Conservation (phyloP, 2,329 filamentous ascomycete genomes). For the Hawksworthiomyces lignivorus region DNA sequence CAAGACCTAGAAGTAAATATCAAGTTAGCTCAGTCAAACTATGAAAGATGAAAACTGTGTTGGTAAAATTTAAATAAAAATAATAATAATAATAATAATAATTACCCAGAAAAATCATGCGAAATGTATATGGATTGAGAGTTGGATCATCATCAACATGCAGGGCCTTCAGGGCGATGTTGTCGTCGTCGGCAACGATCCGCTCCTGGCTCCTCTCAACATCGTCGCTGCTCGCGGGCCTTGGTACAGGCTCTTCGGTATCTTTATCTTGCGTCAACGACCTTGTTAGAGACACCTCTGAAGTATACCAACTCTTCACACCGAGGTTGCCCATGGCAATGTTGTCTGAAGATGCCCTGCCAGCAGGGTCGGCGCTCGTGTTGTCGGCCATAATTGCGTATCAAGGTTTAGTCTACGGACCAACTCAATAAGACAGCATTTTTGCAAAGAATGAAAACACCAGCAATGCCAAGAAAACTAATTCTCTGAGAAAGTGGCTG, state of each 20-base stretch:
- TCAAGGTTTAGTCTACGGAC: too few relatives aligned
- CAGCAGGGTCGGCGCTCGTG: not conserved
- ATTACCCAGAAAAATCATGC: constrained; percentile 13
- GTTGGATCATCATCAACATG: constrained; percentile 17
- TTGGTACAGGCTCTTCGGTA: not conserved
- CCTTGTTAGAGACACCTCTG: too few relatives aligned
- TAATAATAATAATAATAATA: not conserved
- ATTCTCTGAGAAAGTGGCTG: too few relatives aligned
- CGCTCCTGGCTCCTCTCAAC: not conserved
- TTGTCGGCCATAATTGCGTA: not conserved
- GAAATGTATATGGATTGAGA: constrained; percentile 17
- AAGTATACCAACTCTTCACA: too few relatives aligned
- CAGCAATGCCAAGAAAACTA: too few relatives aligned
- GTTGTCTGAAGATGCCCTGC: too few relatives aligned
- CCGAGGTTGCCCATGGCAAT: too few relatives aligned
- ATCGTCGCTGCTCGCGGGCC: not conserved
- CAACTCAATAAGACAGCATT: too few relatives aligned
- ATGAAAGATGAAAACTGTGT: too few relatives aligned
- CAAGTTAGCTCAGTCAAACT: too few relatives aligned
- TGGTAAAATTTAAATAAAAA: not conserved
- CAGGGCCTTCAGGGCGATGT: constrained; percentile 15
- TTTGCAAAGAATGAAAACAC: not conserved
- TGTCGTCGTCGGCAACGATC: constrained; percentile 2
- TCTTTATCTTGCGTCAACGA: not conserved
- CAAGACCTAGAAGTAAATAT: constrained; percentile 18